Base-by-base conservation (phyloP, 2,329 filamentous ascomycete genomes). In the Alternaria sp. region DNA sequence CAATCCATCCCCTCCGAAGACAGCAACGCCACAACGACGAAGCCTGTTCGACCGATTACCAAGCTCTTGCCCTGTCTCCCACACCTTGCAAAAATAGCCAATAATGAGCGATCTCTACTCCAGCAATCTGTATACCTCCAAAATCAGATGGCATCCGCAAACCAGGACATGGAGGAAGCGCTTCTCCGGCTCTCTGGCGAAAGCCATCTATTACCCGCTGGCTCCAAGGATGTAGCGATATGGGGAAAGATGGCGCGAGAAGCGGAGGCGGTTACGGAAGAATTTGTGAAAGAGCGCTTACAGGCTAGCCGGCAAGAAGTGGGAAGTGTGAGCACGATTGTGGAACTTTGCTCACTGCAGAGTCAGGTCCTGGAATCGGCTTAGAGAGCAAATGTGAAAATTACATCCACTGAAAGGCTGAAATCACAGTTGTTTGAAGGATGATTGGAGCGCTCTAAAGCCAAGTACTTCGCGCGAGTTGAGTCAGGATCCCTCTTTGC, bases 121-220 rank as follows among this genome's bases (percentile, higher is more conserved):
- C 73, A 78, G 46, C 75, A 78, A 54, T 67, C 72, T 2, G 67
- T 77, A 14, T 78, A 75, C 54, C 64, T 80, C 3, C 68, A 77
- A 39, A 60, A 62, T 7, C 75, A 75, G 49, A 63, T 80, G n/a
- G 63, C 66, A 28, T 51, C 66, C 6, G 72, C 71, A 24, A 72
- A 76, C 28, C 72, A 74, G 26, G 73, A 76, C 3, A 66, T 70
- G 2, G 61, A 65, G 12, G 71, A 75, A 22, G 66, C 70, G 2
- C 57, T 80, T 5, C 62, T 73, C 5, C 70, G 78, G 6, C 67
- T 80, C 1, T 75, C 78, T 0, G 76, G 71, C 18, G 78, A 80
- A 63, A 79, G 77, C 57, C 77, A 79, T 54, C 62, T 80, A 9
- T 63, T 80, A 5, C 70, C 75, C 9, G 75, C 73, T n/a, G 73